Evolutionary conservation across 2,329 filamentous ascomycete species (phyloP).

Genomic region (Fusarium fujikuroi): DNA sequence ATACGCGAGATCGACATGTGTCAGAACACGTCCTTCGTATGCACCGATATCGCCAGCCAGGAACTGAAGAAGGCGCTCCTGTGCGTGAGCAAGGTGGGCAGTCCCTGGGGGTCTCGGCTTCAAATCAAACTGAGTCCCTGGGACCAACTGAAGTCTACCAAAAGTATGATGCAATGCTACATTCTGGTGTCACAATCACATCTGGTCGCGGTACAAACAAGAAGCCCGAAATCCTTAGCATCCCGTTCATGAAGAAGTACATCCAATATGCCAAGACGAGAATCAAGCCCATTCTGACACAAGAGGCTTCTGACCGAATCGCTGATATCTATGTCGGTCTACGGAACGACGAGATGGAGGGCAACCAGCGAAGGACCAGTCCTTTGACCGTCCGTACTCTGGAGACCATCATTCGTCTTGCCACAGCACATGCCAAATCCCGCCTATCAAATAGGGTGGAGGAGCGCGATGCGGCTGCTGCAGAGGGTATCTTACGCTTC

Average conservation of each 20-base stretch:
- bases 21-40: conserved; percentile 97
- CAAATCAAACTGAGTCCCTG: conserved; percentile 78
- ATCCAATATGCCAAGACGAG: conserved; percentile 97
- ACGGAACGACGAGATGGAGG: conserved; percentile 94
- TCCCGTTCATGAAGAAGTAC: conserved; percentile 99
- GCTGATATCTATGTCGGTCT: conserved; percentile 90
- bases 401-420: conserved; percentile 97
- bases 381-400: conserved; percentile 97
- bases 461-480: conserved; percentile 86
- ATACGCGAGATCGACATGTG: conserved; percentile 87
- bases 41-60: conserved; percentile 93
- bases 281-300: conserved; percentile 89
- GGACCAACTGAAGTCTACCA: conserved; percentile 89
- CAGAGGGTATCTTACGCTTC: conserved; percentile 90
- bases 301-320: conserved; percentile 92
- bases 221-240: conserved; percentile 88
- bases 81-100: conserved; percentile 89
- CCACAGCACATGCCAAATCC: conserved; percentile 94
- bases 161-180: conserved; percentile 96
- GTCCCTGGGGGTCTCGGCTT: conserved; percentile 85
- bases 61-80: conserved; percentile 92
- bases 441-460: conserved; percentile 89
- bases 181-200: conserved; percentile 85
- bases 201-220: conserved; percentile 78
- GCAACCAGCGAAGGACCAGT: conserved; percentile 91